A percentile compares a stretch with the other conserved stretches of the same genome.
phyloP scores from a whole-genome alignment of 129 eudicot genomes.

The Flaveria ramosissima region DNA sequence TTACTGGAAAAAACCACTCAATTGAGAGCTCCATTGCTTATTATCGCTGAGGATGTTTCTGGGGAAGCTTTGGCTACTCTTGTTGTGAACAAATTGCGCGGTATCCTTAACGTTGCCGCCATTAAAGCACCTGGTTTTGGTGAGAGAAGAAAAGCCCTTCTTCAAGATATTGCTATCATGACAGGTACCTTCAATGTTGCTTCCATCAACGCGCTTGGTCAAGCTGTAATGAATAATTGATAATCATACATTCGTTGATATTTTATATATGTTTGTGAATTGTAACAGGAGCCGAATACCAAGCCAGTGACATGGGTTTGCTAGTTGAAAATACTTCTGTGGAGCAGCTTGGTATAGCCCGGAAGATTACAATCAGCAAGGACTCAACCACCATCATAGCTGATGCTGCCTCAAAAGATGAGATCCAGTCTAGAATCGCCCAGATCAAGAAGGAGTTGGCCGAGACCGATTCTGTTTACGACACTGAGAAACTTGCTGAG shows the following conservation, averaged over 20 bases:
- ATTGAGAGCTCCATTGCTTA: conserved; percentile 71
- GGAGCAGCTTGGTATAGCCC: conserved; percentile 84
- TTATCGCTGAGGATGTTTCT: conserved; percentile 75
- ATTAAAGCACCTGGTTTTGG: conserved; percentile 90
- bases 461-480: conserved; percentile 88
- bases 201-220: neutral
- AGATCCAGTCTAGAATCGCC: conserved; percentile 80
- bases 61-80: conserved; percentile 94
- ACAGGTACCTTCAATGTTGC: conserved; percentile 48
- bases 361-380: conserved; percentile 79
- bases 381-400: conserved; percentile 93
- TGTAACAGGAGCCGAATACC: conserved; percentile 80
- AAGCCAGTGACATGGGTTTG: conserved; percentile 81
- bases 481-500: conserved; percentile 86
- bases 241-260: neutral
- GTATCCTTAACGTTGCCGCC: conserved; percentile 79
- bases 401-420: conserved; percentile 94
- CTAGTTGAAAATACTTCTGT: conserved; percentile 66
- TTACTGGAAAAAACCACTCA: conserved; percentile 82
- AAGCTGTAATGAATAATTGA: neutral
- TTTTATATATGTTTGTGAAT: neutral
- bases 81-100: conserved; percentile 85
- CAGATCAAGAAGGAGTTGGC: conserved; percentile 80
- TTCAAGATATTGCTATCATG: conserved; percentile 88
- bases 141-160: conserved; percentile 84